Conservation (phyloP, 2,329 filamentous ascomycete genomes). For the Dactylellina sp. region DNA sequence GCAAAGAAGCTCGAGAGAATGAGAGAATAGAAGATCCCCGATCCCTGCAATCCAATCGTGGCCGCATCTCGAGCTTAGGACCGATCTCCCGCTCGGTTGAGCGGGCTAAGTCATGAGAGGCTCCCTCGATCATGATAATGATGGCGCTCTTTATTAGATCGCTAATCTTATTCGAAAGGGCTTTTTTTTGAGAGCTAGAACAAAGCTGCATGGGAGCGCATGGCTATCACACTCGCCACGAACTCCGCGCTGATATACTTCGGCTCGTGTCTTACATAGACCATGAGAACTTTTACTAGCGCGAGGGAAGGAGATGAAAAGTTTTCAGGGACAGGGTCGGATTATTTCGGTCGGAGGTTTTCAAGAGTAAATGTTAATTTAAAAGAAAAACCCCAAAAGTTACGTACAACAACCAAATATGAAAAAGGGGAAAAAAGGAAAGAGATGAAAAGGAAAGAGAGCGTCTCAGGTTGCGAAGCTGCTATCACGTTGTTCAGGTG, state of each 20-base stretch:
- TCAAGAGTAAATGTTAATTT: no score
- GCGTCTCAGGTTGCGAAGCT: no score
- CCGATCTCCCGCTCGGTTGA: slow-evolving; percentile 46
- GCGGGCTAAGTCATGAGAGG: no score
- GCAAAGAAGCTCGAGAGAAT: background rate
- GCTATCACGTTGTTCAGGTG: background rate
- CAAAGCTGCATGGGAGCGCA: background rate
- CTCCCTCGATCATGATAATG: slow-evolving; percentile 11
- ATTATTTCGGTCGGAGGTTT: slow-evolving; percentile 16
- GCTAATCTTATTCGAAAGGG: slow-evolving; percentile 10
- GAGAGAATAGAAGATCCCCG: background rate
- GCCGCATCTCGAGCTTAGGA: slow-evolving; percentile 3
- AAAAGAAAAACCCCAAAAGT: no score
- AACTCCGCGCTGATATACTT: no score
- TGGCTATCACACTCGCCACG: background rate
- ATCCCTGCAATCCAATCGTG: slow-evolving; percentile 1
- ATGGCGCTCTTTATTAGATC: slow-evolving; percentile 14
- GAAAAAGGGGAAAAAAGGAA: no score
- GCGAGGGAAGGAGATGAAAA: no score
- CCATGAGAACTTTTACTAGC: slow-evolving; percentile 15
- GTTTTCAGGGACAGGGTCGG: slow-evolving; percentile 16
- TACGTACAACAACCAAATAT: no score
- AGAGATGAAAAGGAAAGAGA: no score
- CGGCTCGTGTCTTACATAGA: no score
- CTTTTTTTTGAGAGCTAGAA: slow-evolving; percentile 10